These are phyloP conservation scores for Fusarium sp. DNA, from an alignment of 2,329 filamentous ascomycete genomes.

Conservation along the genomic window DNA sequence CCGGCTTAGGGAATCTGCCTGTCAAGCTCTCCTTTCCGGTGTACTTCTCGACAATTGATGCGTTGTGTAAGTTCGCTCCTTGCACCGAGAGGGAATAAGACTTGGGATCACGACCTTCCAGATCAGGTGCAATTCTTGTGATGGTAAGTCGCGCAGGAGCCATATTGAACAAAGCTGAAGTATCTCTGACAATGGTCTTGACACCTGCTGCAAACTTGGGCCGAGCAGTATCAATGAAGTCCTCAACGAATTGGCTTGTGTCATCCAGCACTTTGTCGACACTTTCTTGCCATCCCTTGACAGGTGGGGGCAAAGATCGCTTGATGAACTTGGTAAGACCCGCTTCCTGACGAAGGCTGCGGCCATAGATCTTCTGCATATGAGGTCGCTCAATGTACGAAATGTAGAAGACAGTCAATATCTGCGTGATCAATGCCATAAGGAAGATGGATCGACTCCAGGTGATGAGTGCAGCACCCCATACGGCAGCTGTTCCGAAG, in stretches of 20 bases:
- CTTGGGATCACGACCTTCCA: constrained; percentile 83
- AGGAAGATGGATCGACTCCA: constrained; percentile 89
- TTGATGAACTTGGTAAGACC: constrained; percentile 93
- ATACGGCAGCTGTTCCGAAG: constrained; percentile 92
- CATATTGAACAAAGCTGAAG: constrained; percentile 87
- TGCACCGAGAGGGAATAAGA: constrained; percentile 83
- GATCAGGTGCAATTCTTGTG: constrained; percentile 80
- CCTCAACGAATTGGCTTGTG: constrained; percentile 89
- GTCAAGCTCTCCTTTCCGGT: constrained; percentile 80
- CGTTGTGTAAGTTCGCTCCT: constrained; percentile 68
- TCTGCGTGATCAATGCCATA: constrained; percentile 86
- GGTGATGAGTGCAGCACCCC: constrained; percentile 94
- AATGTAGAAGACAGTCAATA: constrained; percentile 87
- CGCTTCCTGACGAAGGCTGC: constrained; percentile 84
- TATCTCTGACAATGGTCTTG: constrained; percentile 88
- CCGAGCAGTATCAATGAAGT: constrained; percentile 86
- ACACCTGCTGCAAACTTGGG: constrained; percentile 90
- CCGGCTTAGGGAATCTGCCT: constrained; percentile 75
- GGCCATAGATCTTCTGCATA: constrained; percentile 97
- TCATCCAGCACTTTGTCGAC: constrained; percentile 90
- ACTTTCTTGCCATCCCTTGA: constrained; percentile 86
- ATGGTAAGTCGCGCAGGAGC: constrained; percentile 90
- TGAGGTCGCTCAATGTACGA: constrained; percentile 95
- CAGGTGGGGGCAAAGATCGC: constrained; percentile 83
- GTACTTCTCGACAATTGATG: constrained; percentile 68